Evolutionary conservation across 2,329 filamentous ascomycete genomes (phyloP).

Genomic region (Pseudocercospora crystallina): DNA sequence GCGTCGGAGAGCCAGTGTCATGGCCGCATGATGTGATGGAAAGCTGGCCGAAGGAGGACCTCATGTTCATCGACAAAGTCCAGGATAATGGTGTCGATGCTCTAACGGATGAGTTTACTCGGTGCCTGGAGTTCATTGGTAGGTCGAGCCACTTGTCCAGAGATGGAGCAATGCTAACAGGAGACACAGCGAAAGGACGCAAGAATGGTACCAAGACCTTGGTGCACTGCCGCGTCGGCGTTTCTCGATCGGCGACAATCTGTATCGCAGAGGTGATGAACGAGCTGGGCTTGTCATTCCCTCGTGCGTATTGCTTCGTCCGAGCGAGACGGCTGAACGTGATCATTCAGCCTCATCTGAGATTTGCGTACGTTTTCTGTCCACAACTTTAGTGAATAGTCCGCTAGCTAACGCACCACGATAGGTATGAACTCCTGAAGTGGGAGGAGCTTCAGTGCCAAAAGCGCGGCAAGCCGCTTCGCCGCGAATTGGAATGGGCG

Average conservation of each 20-base stretch:
- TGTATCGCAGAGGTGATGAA: slow-evolving; percentile 99
- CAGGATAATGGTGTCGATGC: slow-evolving; percentile 98
- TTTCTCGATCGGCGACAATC: slow-evolving; percentile 92
- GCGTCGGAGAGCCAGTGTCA: slow-evolving; percentile 82
- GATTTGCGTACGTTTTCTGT: slow-evolving; percentile 67
- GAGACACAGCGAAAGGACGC: slow-evolving; percentile 70
- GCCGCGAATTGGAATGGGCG: slow-evolving; percentile 86
- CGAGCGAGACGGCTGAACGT: slow-evolving; percentile 90
- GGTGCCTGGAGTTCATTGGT: slow-evolving; percentile 92
- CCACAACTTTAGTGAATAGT: neutral
- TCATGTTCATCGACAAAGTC: slow-evolving; percentile 78
- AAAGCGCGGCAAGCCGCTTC: slow-evolving; percentile 54
- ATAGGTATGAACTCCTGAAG: slow-evolving; percentile 79
- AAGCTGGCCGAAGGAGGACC: slow-evolving; percentile 73
- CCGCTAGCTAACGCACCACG: slow-evolving; percentile 9
- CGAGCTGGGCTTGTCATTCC: slow-evolving; percentile 74
- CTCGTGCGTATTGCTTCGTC: slow-evolving; percentile 93
- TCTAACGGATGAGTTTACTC: slow-evolving; percentile 78
- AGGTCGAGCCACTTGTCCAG: slow-evolving; percentile 39
- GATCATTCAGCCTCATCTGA: slow-evolving; percentile 94
- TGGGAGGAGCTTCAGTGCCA: slow-evolving; percentile 81
- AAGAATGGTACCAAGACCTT: slow-evolving; percentile 77
- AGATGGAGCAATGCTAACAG: neutral
- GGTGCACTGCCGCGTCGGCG: slow-evolving; percentile 94
- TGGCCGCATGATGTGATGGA: slow-evolving; percentile 72